phyloP scores from a whole-genome alignment of 202 grass and related monocot genomes.

The Schoenoplectus tabernaemontani region DNA sequence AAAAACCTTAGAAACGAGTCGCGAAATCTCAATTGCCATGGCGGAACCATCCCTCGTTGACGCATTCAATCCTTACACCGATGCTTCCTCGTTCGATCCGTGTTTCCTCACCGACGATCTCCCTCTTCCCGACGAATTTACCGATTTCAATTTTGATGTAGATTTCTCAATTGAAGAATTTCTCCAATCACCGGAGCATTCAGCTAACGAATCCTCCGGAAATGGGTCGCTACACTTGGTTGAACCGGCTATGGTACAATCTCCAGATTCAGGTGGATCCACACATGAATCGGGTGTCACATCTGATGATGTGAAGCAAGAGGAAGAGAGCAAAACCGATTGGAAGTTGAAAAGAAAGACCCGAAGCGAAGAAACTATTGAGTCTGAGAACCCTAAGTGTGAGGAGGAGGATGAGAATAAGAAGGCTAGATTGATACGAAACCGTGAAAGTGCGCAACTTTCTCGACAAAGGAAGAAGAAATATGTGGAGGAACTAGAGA shows the following conservation, averaged over 20 bases:
- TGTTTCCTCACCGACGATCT: constrained; percentile 36
- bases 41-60: constrained; percentile 57
- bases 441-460: constrained; percentile 89
- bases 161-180: constrained; percentile 87
- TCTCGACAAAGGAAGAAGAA: constrained; percentile 93
- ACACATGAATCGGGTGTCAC: constrained; percentile 30
- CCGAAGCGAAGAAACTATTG: constrained; percentile 10
- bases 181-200: constrained; percentile 39
- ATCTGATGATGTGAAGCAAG: constrained; percentile 56
- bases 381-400: constrained; percentile 26
- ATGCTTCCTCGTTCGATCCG: constrained; percentile 42
- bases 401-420: constrained; percentile 53
- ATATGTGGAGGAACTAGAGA: constrained; percentile 82
- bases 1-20: constrained; percentile 51
- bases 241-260: neutral
- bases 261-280: constrained; percentile 17
- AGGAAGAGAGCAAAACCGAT: constrained; percentile 39
- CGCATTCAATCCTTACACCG: constrained; percentile 37
- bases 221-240: constrained; percentile 21
- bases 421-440: constrained; percentile 65
- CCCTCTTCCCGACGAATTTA: constrained; percentile 34
- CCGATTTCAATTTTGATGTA: constrained; percentile 53
- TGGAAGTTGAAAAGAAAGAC: constrained; percentile 74
- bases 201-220: constrained; percentile 34
- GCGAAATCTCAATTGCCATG: constrained; percentile 36